phyloP scores from a whole-genome alignment of 306 rosid species.

The Mimosa bimucronata region DNA sequence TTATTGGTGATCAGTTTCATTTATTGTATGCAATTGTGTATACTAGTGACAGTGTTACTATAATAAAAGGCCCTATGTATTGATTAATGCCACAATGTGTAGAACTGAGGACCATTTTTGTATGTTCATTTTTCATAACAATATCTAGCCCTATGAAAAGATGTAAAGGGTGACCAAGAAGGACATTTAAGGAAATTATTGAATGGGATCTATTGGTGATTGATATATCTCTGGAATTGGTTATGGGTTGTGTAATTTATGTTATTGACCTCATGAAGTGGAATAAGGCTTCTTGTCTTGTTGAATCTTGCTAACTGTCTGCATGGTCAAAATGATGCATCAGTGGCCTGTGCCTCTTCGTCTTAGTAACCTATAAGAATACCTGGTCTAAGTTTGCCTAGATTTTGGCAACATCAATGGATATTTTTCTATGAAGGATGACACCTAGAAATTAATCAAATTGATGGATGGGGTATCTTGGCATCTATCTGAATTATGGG shows the following conservation, averaged over 20 bases:
- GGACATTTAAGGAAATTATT: not conserved
- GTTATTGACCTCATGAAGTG: not conserved
- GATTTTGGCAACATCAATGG: not conserved
- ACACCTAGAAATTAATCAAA: not conserved
- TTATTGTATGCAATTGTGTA: no score
- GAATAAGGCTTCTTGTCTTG: not conserved
- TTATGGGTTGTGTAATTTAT: not conserved
- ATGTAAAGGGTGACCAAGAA: not conserved
- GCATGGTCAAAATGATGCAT: conserved; percentile 1
- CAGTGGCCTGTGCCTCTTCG: not conserved
- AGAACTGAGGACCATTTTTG: not conserved
- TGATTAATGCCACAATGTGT: not conserved
- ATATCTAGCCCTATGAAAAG: not conserved
- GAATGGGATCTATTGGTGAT: not conserved
- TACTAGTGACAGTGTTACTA: not conserved
- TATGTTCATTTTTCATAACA: not conserved
- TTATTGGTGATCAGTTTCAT: not conserved
- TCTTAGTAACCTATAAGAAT: not conserved
- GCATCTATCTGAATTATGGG: not conserved
- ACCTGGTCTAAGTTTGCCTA: not conserved
- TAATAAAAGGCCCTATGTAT: not conserved
- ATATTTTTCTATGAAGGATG: not conserved
- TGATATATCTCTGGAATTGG: not conserved
- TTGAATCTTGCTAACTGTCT: not conserved
- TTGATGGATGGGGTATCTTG: not conserved